Conservation (phyloP, 768 basidiomycete species). For the Mrakia frigida region DNA sequence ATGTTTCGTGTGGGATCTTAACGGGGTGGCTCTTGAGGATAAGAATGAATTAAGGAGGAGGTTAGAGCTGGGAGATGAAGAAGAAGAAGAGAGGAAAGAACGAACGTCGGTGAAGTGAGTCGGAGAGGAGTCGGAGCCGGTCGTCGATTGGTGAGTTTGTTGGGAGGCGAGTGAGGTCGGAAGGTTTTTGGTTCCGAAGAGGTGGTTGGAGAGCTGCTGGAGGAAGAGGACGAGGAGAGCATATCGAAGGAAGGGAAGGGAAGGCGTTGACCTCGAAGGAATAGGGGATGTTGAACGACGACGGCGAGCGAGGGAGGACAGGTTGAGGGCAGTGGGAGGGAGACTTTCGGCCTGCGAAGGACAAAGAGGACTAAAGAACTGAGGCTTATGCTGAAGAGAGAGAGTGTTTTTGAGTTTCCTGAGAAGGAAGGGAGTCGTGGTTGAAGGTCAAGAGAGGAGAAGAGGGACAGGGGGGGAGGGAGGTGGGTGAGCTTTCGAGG, state of each 20-base stretch:
- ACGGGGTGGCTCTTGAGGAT: background rate
- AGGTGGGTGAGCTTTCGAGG: no score
- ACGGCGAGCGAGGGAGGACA: no score
- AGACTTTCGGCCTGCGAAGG: no score
- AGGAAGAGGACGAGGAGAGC: background rate
- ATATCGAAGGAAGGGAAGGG: background rate
- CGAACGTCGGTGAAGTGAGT: conserved; percentile 10
- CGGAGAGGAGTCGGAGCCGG: background rate
- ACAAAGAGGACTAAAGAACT: no score
- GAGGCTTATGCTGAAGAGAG: no score
- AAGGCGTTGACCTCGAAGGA: background rate
- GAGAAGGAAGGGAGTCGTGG: no score
- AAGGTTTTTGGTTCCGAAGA: background rate
- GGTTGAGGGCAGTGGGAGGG: no score
- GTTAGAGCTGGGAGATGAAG: background rate
- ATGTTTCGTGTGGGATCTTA: background rate
- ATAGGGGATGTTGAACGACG: no score
- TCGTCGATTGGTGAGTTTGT: background rate
- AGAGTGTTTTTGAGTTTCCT: no score
- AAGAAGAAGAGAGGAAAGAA: background rate
- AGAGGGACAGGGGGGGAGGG: no score
- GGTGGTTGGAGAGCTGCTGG: background rate
- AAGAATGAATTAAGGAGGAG: background rate
- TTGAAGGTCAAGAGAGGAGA: no score
- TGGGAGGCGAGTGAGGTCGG: background rate